A percentile compares a stretch with the other conserved stretches of the same genome.
Evolutionary conservation across 371 early-diverging fungal species (phyloP).

Genomic region (Apophysomyces elegans): DNA sequence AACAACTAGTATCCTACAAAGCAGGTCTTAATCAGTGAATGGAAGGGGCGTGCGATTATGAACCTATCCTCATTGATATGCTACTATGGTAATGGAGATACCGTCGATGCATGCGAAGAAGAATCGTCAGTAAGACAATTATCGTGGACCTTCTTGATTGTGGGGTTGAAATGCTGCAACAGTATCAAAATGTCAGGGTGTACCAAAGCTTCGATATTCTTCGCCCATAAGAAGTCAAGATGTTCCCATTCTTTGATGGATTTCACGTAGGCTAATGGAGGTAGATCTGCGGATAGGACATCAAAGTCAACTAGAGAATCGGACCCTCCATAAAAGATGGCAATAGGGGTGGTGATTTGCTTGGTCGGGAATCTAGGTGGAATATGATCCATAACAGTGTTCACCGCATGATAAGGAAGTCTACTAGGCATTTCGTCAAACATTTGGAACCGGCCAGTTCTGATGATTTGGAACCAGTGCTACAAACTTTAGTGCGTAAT

Average conservation of each 20-base stretch:
- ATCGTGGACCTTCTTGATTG: background rate
- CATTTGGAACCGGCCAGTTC: conserved; percentile 89
- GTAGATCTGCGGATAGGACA: conserved; percentile 58
- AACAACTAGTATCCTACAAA: too few relatives aligned
- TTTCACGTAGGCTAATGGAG: conserved; percentile 60
- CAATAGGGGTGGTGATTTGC: conserved; percentile 84
- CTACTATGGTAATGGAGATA: background rate
- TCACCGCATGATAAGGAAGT: conserved; percentile 58
- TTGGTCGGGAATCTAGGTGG: conserved; percentile 78
- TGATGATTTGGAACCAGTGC: conserved; percentile 96
- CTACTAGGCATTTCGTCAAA: conserved; percentile 85
- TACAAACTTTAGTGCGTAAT: conserved; percentile 14
- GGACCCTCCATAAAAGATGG: conserved; percentile 88
- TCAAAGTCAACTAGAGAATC: conserved; percentile 85
- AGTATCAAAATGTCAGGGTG: conserved; percentile 52
- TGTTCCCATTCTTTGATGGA: conserved; percentile 78
- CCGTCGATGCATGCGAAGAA: background rate
- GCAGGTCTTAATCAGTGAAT: too few relatives aligned
- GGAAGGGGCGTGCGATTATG: too few relatives aligned
- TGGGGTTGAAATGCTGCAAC: conserved; percentile 44
- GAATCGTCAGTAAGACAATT: background rate
- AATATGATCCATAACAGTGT: conserved; percentile 54
- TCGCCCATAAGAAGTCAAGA: conserved; percentile 82
- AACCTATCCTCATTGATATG: too few relatives aligned
- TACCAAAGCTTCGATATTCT: conserved; percentile 53